Conservation (phyloP, 352 stramenopile genomes). For the Phytophthora tentaculata region DNA sequence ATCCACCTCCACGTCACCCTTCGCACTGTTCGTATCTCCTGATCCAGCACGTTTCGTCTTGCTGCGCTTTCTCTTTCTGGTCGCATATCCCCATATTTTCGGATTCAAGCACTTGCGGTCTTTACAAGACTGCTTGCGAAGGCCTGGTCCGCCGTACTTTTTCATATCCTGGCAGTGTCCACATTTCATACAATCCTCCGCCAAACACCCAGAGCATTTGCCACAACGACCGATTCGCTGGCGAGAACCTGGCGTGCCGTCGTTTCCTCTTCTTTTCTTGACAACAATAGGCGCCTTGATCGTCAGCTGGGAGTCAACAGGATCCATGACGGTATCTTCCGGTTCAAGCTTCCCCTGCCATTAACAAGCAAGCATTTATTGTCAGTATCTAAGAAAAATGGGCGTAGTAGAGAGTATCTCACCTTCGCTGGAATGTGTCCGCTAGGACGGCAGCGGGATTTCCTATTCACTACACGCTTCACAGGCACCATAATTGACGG, state of each 20-base stretch:
- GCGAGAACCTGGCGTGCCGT: slow-evolving; percentile 44
- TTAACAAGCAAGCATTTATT: slow-evolving; percentile 13
- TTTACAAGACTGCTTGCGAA: slow-evolving; percentile 90
- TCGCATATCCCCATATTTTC: slow-evolving; percentile 58
- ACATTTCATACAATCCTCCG: slow-evolving; percentile 88
- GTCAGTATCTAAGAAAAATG: slow-evolving; percentile 4
- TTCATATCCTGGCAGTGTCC: slow-evolving; percentile 91
- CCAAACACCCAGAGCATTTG: slow-evolving; percentile 76
- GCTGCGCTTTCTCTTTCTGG: slow-evolving; percentile 48
- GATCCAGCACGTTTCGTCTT: slow-evolving; percentile 28
- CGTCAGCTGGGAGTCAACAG: slow-evolving; percentile 27
- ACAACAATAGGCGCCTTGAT: slow-evolving; percentile 28
- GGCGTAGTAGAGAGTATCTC: not conserved
- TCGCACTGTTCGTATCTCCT: slow-evolving; percentile 34
- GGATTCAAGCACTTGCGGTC: slow-evolving; percentile 84
- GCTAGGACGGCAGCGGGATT: slow-evolving; percentile 20
- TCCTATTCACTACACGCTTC: slow-evolving; percentile 35
- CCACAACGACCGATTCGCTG: slow-evolving; percentile 83
- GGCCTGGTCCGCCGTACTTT: slow-evolving; percentile 85
- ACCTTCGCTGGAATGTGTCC: slow-evolving; percentile 38
- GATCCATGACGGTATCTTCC: slow-evolving; percentile 4
- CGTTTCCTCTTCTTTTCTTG: slow-evolving; percentile 48
- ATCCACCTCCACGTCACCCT: slow-evolving; percentile 49
- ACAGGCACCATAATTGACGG: slow-evolving; percentile 33
- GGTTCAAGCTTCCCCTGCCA: slow-evolving; percentile 28